These are phyloP conservation scores for Penicillium polonicum DNA, from an alignment of 2,329 filamentous ascomycete genomes.

Conservation along the genomic window DNA sequence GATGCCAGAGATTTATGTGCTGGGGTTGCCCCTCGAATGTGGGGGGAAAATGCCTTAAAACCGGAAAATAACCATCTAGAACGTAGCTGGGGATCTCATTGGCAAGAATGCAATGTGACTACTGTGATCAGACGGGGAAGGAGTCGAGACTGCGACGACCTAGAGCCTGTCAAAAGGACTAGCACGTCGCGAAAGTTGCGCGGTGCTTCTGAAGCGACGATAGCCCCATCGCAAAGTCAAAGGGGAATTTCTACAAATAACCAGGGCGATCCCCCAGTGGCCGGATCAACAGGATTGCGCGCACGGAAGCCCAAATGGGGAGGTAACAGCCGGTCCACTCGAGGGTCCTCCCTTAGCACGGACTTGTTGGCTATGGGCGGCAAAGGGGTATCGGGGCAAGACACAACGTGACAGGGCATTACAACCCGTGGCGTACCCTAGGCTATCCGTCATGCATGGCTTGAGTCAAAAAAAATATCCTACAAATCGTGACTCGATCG, in stretches of 20 bases:
- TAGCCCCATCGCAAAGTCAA: slow-evolving; percentile 12
- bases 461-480: background rate
- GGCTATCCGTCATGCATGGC: slow-evolving; percentile 5
- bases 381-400: slow-evolving; percentile 1
- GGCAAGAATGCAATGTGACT: slow-evolving; percentile 20
- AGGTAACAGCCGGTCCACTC: slow-evolving; percentile 9
- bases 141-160: slow-evolving; percentile 17
- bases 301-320: slow-evolving; percentile 20
- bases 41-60: slow-evolving; percentile 14
- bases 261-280: slow-evolving; percentile 1
- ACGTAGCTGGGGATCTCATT: slow-evolving; percentile 25
- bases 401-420: slow-evolving; percentile 15
- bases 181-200: slow-evolving; percentile 10
- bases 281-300: slow-evolving; percentile 5
- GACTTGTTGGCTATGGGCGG: slow-evolving; percentile 14
- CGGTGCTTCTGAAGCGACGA: slow-evolving; percentile 15
- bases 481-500: background rate
- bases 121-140: slow-evolving; percentile 18
- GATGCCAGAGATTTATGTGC: slow-evolving; percentile 17
- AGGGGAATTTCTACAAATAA: slow-evolving; percentile 18
- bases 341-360: slow-evolving; percentile 3
- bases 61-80: slow-evolving; percentile 21
- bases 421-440: slow-evolving; percentile 11
- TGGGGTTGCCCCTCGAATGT: slow-evolving; percentile 19
- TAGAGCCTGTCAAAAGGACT: slow-evolving; percentile 14